Evolutionary conservation across 306 rosid genomes (phyloP), one percentile per base, ranked within the genome.

Genomic region (Vicia faba): DNA sequence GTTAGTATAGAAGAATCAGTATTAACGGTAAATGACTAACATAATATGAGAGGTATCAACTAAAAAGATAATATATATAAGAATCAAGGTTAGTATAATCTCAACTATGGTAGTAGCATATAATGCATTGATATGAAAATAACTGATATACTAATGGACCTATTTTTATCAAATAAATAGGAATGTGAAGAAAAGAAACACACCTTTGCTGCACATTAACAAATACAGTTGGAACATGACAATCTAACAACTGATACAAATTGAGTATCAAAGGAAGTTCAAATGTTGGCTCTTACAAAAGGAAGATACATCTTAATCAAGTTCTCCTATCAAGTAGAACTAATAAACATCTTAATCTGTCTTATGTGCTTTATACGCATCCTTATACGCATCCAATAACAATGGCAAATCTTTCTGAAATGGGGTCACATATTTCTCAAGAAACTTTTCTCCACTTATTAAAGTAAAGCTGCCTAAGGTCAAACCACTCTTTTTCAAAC

Each of bases 401-500:
- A 15, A 20, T 49, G 77, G 70, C 23, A 25, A 63, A 38, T 9
- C 6, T 40, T 33, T 40, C 70, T 25, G 43, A 51, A 40, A 78
- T 13, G 18, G 45, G 12, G 20, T 60, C 19, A 78, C 66, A 51
- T 40, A 66, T 55, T 13, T 66, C 50, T 60, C 39, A 36, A 60
- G 10, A 49, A 78, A 66, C 8, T 0, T 0, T 45, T 51, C 43
- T 53, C 66, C 78, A 12, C n/a, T 50, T 0, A 18, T 28, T 7
- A 0, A 2, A 3, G 66, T 4, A 61, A 58, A 57, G 58, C n/a
- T 26, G 26, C 33, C 1, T 28, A 65, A 2, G 18, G 11, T 0
- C 31, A 65, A 19, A 50, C 46, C 67, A 0, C 64, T 49, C 69
- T 46, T 71, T 2, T 57, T 5, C 69, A 70, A 62, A 58, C 69